Evolutionary conservation across 192 early-diverging fungal genomes (phyloP).

Genomic region (Coemansia furcata): DNA sequence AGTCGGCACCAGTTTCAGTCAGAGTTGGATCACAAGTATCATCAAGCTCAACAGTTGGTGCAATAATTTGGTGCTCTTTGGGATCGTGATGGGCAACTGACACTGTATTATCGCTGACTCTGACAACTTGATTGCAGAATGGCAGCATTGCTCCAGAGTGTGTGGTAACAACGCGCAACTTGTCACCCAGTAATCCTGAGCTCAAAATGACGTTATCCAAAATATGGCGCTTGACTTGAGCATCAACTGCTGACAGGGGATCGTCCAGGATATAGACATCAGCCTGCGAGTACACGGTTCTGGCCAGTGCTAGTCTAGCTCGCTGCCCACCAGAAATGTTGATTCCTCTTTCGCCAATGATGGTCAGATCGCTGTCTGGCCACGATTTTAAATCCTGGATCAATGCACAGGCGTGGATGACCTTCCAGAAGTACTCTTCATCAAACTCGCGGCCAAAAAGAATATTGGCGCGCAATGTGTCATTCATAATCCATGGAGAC

Average conservation of each 20-base stretch:
- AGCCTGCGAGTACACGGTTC: too few species aligned
- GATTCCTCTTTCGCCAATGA: slow-evolving; percentile 9
- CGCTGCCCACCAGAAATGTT: slow-evolving; percentile 26
- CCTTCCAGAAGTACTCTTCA: slow-evolving; percentile 1
- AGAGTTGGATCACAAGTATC: neutral
- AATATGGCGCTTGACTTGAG: slow-evolving; percentile 4
- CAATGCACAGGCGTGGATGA: slow-evolving; percentile 1
- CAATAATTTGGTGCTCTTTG: neutral
- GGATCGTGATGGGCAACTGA: neutral
- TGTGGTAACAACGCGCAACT: slow-evolving; percentile 6
- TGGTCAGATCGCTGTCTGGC: neutral
- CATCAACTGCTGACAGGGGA: neutral
- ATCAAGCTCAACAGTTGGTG: neutral
- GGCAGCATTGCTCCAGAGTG: slow-evolving; percentile 1
- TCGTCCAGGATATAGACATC: slow-evolving; percentile 1
- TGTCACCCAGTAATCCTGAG: slow-evolving; percentile 8
- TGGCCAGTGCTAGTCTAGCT: slow-evolving; percentile 8
- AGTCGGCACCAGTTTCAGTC: neutral
- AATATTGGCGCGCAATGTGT: slow-evolving; percentile 8
- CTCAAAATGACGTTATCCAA: slow-evolving; percentile 16
- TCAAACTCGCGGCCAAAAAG: slow-evolving; percentile 16
- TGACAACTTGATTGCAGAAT: slow-evolving; percentile 1
- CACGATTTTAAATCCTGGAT: neutral
- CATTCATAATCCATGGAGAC: slow-evolving; percentile 39
- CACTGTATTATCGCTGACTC: neutral